Base-by-base conservation (phyloP, 768 basidiomycete species). In the Podaxis sp. region DNA sequence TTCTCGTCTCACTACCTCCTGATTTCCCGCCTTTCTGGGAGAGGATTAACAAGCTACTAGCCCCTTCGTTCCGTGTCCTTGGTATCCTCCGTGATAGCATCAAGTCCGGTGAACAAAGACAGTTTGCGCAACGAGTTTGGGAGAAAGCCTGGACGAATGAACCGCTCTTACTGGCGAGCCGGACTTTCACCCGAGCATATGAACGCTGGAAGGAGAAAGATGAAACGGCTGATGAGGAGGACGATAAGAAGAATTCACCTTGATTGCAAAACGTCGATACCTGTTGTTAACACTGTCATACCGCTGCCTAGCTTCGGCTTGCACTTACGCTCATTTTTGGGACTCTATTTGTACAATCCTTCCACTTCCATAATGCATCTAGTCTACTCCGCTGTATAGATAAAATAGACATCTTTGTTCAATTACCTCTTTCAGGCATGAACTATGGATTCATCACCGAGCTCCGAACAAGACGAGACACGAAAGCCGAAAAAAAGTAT, bases 131-230 rank as follows among this genome's bases (percentile, higher is more conserved):
- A 33, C 83, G 84, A 3, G 72, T 87, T 15, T 85, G 84, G 82
- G 84, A 88, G 69, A 90, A 88, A 69, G 83, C 87, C 17, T 79
- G 76, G 73, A 82, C 85, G 0, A 77, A 79, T 12, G 87, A 90
- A 57, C 90, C 90, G 0, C 84, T 78, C 58, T 69, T 78, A 43
- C 74, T 84, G 19, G 82, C 79, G 2, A 75, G 74, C 55, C 74
- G 77, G 53, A 77, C 80, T 12, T 74, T 78, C 47, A 71, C 67
- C 63, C 69, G 71, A 59, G 74, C 75, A 37, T 80, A 79, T 53
- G 77, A 82, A 59, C 74, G 75, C 37, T 80, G 81, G 79, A 82
- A 79, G 67, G 78, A 80, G 63, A 70, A 72, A n/a, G 75, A 75
- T 52, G 49, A 55, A 38, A 68, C 72, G 1, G 63, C 76, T 6